Evolutionary conservation across 1,284 basidiomycete genomes (phyloP), one percentile per base, ranked within the genome.

Genomic region (Fomes fomentarius): DNA sequence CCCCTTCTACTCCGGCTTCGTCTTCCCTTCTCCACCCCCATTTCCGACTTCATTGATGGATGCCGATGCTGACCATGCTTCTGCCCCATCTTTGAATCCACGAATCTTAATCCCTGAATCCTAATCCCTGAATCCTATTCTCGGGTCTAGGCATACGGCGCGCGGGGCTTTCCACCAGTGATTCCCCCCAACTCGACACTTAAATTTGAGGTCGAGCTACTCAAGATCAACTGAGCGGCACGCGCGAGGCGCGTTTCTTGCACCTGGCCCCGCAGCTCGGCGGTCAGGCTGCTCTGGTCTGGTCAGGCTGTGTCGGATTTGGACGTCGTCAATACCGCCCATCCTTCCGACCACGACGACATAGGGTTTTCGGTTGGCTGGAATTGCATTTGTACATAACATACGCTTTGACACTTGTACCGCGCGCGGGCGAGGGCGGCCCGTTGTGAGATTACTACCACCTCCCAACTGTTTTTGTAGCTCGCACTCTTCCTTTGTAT

Each of bases 181-280:
- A 94, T 94, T 69, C 93, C 93, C 19, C 70, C 87, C 63, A 86
- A 91, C 68, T 73, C 91, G 24, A 87, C 83, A 33, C 80, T 95
- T 70, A 81, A 75, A 58, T 94, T 94, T 66, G 88, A 91, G 72
- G 89, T 94, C 56, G 90, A 94, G 75, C 76, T 94, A 54, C 57
- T 93, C 54, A 78, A 80, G 71, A 91, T 93, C 76, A 83, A 84
- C 67, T 78, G 66, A 73, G 55, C 43, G 35, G 44, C 48, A 44
- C 47, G 42, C 57, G 19, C 12, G 15, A 14, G 25, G 17, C 45
- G 25, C 3, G 21, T 39, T 22, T 9, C 10, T n/a, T 39, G 6
- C 17, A 19, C n/a, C 19, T 39, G 5, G 37, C 7, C 3, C 22
- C 5, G 17, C 37, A 19, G 19, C 4, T 4, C 37, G 19, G 5